A percentile compares a stretch with the other conserved stretches of the same genome.
phyloP scores from a whole-genome alignment of 1,284 basidiomycete species.

The Puccinia horiana region DNA sequence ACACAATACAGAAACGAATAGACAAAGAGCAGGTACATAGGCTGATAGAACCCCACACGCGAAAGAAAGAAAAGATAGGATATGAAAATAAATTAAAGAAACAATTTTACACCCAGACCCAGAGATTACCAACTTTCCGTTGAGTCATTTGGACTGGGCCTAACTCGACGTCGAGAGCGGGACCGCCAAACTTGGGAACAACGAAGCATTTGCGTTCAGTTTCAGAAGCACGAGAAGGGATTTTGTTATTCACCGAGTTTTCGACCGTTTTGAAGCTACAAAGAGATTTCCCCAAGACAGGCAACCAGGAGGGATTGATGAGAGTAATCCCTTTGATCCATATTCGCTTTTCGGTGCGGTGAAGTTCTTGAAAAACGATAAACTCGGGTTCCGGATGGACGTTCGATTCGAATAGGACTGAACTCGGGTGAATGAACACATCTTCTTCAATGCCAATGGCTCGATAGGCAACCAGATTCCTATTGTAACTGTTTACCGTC shows the following conservation, averaged over 20 bases:
- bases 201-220: slow-evolving; percentile 52
- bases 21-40: not conserved
- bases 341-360: slow-evolving; percentile 68
- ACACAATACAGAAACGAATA: not conserved
- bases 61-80: not conserved
- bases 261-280: slow-evolving; percentile 86
- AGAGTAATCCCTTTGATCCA: slow-evolving; percentile 87
- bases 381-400: slow-evolving; percentile 73
- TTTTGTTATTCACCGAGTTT: slow-evolving; percentile 54
- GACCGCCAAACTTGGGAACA: slow-evolving; percentile 52
- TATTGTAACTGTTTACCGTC: slow-evolving; percentile 72
- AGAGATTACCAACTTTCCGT: slow-evolving; percentile 50
- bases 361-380: slow-evolving; percentile 79
- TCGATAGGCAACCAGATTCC: slow-evolving; percentile 73
- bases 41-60: not conserved
- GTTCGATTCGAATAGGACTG: slow-evolving; percentile 68
- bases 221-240: slow-evolving; percentile 6
- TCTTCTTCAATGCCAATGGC: slow-evolving; percentile 80
- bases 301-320: slow-evolving; percentile 86
- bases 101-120: slow-evolving; percentile 49
- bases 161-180: slow-evolving; percentile 51
- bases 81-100: not conserved
- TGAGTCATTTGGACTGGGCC: slow-evolving; percentile 51
- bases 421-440: slow-evolving; percentile 89
- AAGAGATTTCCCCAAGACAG: slow-evolving; percentile 73